Conservation (phyloP, 2,329 filamentous ascomycete genomes). For the Talaromyces sp. region DNA sequence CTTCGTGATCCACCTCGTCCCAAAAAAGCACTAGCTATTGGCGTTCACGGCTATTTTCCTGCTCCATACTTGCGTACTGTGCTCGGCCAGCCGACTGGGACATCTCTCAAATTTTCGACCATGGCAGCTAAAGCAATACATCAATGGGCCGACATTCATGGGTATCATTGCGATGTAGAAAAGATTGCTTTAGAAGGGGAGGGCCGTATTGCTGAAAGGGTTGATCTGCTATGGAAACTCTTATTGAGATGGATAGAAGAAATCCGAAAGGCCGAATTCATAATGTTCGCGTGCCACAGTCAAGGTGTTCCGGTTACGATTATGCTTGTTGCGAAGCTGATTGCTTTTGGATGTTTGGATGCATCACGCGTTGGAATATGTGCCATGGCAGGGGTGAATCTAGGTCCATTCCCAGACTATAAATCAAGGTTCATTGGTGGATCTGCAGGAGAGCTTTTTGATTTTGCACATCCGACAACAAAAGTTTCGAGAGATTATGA, state of each 20-base stretch:
- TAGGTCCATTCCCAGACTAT: constrained; percentile 90
- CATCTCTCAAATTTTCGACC: constrained; percentile 87
- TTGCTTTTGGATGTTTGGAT: constrained; percentile 80
- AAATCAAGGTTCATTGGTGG: constrained; percentile 85
- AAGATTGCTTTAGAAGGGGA: constrained; percentile 94
- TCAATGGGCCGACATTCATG: constrained; percentile 72
- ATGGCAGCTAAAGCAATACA: constrained; percentile 79
- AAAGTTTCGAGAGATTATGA: constrained; percentile 79
- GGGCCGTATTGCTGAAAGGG: constrained; percentile 82
- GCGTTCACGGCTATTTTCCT: constrained; percentile 91
- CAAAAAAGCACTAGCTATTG: constrained; percentile 84
- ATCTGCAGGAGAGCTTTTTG: constrained; percentile 89
- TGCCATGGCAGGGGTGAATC: constrained; percentile 83
- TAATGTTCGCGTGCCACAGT: constrained; percentile 89
- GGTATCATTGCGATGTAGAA: constrained; percentile 77
- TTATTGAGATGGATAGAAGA: constrained; percentile 93
- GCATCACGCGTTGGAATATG: constrained; percentile 78
- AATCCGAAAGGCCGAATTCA: constrained; percentile 80
- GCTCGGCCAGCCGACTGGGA: constrained; percentile 91
- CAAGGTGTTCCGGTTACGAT: constrained; percentile 92
- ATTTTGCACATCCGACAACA: constrained; percentile 80
- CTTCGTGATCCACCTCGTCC: constrained; percentile 66
- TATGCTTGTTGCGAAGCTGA: constrained; percentile 88
- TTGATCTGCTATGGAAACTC: constrained; percentile 90
- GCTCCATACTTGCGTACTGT: constrained; percentile 82